Percentiles rank a stretch among this genome's conserved stretches.
Conservation (phyloP, 1,284 basidiomycete species). For the Tetrapyrgos nigripes region DNA sequence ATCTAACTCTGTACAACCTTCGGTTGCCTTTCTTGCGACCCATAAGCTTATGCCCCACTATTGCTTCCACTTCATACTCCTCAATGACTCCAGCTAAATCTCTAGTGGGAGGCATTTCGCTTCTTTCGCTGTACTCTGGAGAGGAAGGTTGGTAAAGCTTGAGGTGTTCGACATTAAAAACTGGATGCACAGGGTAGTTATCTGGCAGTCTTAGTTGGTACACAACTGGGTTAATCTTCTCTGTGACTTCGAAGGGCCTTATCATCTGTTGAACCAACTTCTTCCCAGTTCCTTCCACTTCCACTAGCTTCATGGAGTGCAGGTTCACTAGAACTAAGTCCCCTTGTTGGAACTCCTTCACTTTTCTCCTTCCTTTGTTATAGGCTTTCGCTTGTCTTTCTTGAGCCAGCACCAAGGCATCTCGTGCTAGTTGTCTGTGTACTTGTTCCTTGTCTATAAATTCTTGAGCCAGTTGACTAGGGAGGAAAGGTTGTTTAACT, state of each 20-base stretch:
- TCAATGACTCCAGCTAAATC: slow-evolving; percentile 3
- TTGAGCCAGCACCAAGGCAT: slow-evolving; percentile 5
- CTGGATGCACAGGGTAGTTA: slow-evolving; percentile 2
- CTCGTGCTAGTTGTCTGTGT: background rate
- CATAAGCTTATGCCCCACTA: slow-evolving; percentile 14
- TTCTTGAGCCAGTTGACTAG: background rate
- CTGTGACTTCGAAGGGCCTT: slow-evolving; percentile 5
- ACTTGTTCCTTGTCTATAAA: background rate
- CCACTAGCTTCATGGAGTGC: background rate
- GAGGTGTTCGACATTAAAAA: slow-evolving; percentile 9
- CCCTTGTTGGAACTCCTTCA: background rate
- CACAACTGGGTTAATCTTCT: slow-evolving; percentile 3
- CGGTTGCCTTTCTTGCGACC: slow-evolving; percentile 1
- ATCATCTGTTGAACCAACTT: background rate
- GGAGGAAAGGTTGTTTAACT: background rate
- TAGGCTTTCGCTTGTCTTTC: background rate
- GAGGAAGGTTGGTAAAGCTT: background rate
- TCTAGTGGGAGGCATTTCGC: slow-evolving; percentile 11
- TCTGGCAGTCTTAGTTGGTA: slow-evolving; percentile 8
- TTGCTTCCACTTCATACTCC: slow-evolving; percentile 27
- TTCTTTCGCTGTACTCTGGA: slow-evolving; percentile 17
- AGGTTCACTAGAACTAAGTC: background rate
- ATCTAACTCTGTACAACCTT: slow-evolving; percentile 22
- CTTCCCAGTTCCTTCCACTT: background rate
- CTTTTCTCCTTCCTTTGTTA: slow-evolving; percentile 6